Evolutionary conservation across 805 yeast genomes (phyloP), one percentile per base, ranked within the genome.

Genomic region (Starmerella kuoi): DNA sequence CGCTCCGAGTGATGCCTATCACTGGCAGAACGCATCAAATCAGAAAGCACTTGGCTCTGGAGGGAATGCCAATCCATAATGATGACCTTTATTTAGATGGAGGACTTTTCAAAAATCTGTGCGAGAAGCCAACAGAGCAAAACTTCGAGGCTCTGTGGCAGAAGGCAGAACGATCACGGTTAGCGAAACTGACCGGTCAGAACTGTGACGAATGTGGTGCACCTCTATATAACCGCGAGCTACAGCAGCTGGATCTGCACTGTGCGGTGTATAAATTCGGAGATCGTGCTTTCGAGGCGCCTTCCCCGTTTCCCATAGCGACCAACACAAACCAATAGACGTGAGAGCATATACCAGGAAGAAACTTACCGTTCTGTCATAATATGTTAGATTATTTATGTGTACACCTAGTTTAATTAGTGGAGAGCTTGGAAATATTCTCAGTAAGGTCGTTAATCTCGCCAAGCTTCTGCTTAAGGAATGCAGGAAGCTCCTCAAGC

Each of bases 21-120:
- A 87, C 97, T 0, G 98, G 98, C 0, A 69, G 97, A 54, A 84
- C 95, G 0, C 98, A 88, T 60, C 98, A 88, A 57, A 86, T 88
- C 38, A 65, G 98, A 48, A 93, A 88, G 4, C 98, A 91, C 63
- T 63, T 91, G 44, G 93, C 86, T 56, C 75, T 69, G 47, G 52
- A 86, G 7, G 96, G 95, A 0, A 71, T 66, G 55, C 95, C 97
- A 0, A 88, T 88, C 33, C 82, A 77, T 2, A 86, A 91, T 56
- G 98, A 88, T 59, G 94, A 93, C 2, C 67, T 86, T 2, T 88
- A 86, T 55, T 75, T 86, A 5, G 52, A 53, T 24, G 48, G 45
- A 5, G 39, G 46, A 14, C 37, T 36, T 34, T 41, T 36, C 23
- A 17, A 15, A 5, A 7, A 18, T 4, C 44, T 55, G 9, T 42